phyloP scores from a whole-genome alignment of 805 yeast species.

The Wickerhamomyces queroliae region DNA sequence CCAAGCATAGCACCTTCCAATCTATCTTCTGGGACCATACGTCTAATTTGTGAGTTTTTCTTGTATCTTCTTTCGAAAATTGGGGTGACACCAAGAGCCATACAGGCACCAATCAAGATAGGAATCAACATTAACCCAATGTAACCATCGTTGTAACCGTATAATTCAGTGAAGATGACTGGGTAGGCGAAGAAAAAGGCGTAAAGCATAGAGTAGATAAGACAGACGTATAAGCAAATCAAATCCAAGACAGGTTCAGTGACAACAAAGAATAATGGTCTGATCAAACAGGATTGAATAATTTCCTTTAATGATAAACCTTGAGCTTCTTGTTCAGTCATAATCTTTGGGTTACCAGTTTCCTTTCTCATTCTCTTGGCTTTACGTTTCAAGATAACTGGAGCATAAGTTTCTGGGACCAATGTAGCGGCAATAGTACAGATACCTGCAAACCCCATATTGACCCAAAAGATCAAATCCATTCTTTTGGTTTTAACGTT shows the following conservation, averaged over 20 bases:
- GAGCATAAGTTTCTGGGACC: slow-evolving; percentile 91
- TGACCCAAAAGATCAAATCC: slow-evolving; percentile 81
- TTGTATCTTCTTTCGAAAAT: slow-evolving; percentile 59
- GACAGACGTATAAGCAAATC: slow-evolving; percentile 80
- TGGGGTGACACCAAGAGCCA: slow-evolving; percentile 74
- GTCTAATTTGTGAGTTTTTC: slow-evolving; percentile 43
- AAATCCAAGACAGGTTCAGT: slow-evolving; percentile 84
- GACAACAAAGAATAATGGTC: slow-evolving; percentile 73
- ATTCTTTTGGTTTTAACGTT: slow-evolving; percentile 61
- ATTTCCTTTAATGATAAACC: slow-evolving; percentile 67
- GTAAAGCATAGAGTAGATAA: slow-evolving; percentile 84
- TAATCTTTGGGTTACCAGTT: slow-evolving; percentile 76
- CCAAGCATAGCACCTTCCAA: slow-evolving; percentile 79
- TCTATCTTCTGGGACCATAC: slow-evolving; percentile 76
- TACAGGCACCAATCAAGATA: slow-evolving; percentile 77
- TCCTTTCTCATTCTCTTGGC: slow-evolving; percentile 67
- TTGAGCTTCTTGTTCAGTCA: slow-evolving; percentile 90
- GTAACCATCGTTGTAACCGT: slow-evolving; percentile 70
- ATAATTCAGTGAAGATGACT: slow-evolving; percentile 72
- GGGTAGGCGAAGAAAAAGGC: slow-evolving; percentile 97
- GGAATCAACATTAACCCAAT: slow-evolving; percentile 89
- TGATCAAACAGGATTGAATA: slow-evolving; percentile 60
- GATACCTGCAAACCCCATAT: slow-evolving; percentile 85
- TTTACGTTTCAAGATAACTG: slow-evolving; percentile 63
- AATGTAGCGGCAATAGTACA: slow-evolving; percentile 62